These are phyloP conservation scores for Phytophthora pinifolia DNA, from an alignment of 352 stramenopile species.

Conservation along the genomic window DNA sequence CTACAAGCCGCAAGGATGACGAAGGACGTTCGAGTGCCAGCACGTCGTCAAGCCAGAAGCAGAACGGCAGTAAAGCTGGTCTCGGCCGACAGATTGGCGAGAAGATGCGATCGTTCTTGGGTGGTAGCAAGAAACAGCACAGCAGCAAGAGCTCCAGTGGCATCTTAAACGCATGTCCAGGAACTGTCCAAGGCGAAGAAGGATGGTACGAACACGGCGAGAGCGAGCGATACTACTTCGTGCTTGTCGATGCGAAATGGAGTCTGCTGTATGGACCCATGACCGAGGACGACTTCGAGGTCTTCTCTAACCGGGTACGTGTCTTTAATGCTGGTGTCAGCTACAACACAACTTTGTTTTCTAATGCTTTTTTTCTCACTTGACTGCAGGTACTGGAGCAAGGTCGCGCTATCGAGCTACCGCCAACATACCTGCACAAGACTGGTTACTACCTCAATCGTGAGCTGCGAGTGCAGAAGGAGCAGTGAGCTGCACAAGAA, in stretches of 20 bases:
- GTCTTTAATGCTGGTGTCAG: background rate
- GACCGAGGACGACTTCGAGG: slow-evolving; percentile 83
- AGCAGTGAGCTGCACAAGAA: slow-evolving; percentile 20
- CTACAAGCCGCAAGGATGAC: slow-evolving; percentile 54
- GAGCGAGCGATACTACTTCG: slow-evolving; percentile 87
- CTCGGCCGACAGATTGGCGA: slow-evolving; percentile 80
- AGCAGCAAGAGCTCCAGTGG: slow-evolving; percentile 68
- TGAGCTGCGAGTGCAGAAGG: slow-evolving; percentile 62
- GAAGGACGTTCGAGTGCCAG: slow-evolving; percentile 44
- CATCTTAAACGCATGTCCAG: slow-evolving; percentile 78
- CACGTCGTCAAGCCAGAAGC: slow-evolving; percentile 26
- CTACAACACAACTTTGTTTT: background rate
- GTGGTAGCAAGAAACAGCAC: slow-evolving; percentile 66
- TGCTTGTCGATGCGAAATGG: slow-evolving; percentile 82
- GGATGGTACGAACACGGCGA: slow-evolving; percentile 89
- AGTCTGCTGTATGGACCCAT: slow-evolving; percentile 85
- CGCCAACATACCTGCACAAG: slow-evolving; percentile 83
- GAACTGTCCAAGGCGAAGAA: slow-evolving; percentile 82
- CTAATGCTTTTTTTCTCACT: background rate
- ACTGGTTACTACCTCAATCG: slow-evolving; percentile 69
- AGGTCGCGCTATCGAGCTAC: slow-evolving; percentile 66
- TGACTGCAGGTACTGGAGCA: slow-evolving; percentile 59
- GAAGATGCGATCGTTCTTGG: slow-evolving; percentile 80
- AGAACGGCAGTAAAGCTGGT: slow-evolving; percentile 37
- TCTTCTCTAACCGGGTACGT: slow-evolving; percentile 73